A percentile compares a stretch with the other conserved stretches of the same genome.
Conservation (phyloP, 2,329 filamentous ascomycete species). For the Aspergillus persii region DNA sequence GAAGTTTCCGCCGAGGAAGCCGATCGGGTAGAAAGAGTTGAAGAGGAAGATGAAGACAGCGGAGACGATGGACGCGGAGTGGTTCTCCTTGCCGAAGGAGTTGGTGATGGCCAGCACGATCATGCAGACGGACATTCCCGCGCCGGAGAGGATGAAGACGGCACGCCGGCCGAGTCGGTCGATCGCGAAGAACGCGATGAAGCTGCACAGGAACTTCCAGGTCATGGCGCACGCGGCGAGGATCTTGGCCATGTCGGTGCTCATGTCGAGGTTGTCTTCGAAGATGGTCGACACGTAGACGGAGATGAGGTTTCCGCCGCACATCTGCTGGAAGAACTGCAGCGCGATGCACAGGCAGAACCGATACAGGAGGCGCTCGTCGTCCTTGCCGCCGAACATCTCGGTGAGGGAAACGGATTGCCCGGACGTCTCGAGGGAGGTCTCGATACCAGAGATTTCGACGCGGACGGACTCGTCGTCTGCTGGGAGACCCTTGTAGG, state of each 20-base stretch:
- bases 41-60: slow-evolving; percentile 55
- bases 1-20: slow-evolving; percentile 61
- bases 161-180: slow-evolving; percentile 52
- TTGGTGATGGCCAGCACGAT: slow-evolving; percentile 47
- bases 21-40: slow-evolving; percentile 64
- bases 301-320: slow-evolving; percentile 18
- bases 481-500: slow-evolving; percentile 12
- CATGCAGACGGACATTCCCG: slow-evolving; percentile 57
- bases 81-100: slow-evolving; percentile 26
- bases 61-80: slow-evolving; percentile 14
- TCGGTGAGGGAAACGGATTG: slow-evolving; percentile 15
- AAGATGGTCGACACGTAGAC: slow-evolving; percentile 19
- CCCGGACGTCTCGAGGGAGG: slow-evolving; percentile 16
- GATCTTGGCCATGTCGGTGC: slow-evolving; percentile 24
- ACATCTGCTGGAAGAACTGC: slow-evolving; percentile 22
- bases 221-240: slow-evolving; percentile 52
- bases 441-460: slow-evolving; percentile 20
- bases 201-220: slow-evolving; percentile 56
- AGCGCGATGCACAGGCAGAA: slow-evolving; percentile 18
- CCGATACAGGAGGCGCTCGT: slow-evolving; percentile 21
- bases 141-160: slow-evolving; percentile 53
- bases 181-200: slow-evolving; percentile 52
- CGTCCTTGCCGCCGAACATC: slow-evolving; percentile 17
- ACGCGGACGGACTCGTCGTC: slow-evolving; percentile 11
- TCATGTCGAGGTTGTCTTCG: slow-evolving; percentile 15